Percentiles rank a stretch among this genome's conserved stretches.
These are phyloP conservation scores for Aspergillus nanangensis DNA, from an alignment of 495 filamentous ascomycete species.

Conservation along the genomic window DNA sequence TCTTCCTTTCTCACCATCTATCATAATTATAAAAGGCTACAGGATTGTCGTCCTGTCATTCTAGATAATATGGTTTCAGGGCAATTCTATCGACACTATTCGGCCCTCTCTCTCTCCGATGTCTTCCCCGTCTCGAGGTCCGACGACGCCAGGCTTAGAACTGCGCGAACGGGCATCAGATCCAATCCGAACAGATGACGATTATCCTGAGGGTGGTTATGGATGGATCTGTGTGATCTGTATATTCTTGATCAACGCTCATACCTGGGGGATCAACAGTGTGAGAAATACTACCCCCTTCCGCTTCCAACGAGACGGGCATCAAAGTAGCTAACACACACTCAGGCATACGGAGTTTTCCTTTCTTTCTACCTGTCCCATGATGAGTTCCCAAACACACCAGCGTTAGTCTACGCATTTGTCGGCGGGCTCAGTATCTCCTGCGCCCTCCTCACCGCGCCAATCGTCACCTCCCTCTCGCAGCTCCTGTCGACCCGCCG, in stretches of 20 bases:
- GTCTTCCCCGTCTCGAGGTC: too few species aligned
- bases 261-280: slow-evolving; percentile 36
- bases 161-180: too few species aligned
- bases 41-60: too few species aligned
- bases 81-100: too few species aligned
- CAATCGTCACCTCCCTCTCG: slow-evolving; percentile 31
- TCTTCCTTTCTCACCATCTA: too few species aligned
- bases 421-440: slow-evolving; percentile 48
- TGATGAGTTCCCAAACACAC: slow-evolving; percentile 39
- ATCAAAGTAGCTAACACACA: not conserved
- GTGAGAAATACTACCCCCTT: slow-evolving; percentile 4
- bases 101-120: too few species aligned
- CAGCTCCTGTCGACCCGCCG: not conserved
- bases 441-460: slow-evolving; percentile 43
- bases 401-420: slow-evolving; percentile 46
- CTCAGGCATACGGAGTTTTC: slow-evolving; percentile 28
- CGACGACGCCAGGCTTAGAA: too few species aligned
- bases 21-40: too few species aligned
- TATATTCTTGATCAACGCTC: slow-evolving; percentile 30
- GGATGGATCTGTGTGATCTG: slow-evolving; percentile 38
- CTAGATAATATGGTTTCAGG: too few species aligned
- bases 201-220: slow-evolving; percentile 42
- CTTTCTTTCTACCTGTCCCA: slow-evolving; percentile 45
- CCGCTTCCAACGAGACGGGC: not conserved
- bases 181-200: too few species aligned